Conservation (phyloP, 169 alveolate species). For the Cryptosporidium ubiquitum region DNA sequence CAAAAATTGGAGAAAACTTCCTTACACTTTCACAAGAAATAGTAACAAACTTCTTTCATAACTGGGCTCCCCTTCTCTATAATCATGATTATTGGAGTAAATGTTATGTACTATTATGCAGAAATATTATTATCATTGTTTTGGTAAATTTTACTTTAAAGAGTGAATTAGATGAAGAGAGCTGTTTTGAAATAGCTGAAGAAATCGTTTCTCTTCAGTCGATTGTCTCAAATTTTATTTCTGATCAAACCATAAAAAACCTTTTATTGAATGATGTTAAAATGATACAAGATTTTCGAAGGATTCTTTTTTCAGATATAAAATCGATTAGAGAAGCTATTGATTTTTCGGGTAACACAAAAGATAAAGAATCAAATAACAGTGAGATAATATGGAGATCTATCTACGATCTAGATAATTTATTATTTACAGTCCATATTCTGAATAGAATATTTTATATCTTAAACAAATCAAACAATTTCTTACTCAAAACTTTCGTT, state of each 20-base stretch:
- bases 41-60: conserved; percentile 7
- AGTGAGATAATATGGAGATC: conserved; percentile 9
- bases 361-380: conserved; percentile 1
- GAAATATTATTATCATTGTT: conserved; percentile 35
- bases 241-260: not conserved
- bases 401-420: not conserved
- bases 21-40: conserved; percentile 17
- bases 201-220: conserved; percentile 40
- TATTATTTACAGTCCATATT: conserved; percentile 2
- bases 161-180: conserved; percentile 12
- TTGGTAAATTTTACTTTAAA: conserved; percentile 26
- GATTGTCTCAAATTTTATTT: conserved; percentile 27
- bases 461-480: not conserved
- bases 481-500: not conserved
- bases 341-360: not conserved
- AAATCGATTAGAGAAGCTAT: conserved; percentile 30
- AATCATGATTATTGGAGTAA: conserved; percentile 29
- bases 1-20: not conserved
- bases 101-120: conserved; percentile 27
- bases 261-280: conserved; percentile 12
- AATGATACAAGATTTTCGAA: conserved; percentile 62
- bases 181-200: conserved; percentile 50
- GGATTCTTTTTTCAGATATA: conserved; percentile 61
- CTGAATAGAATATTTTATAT: conserved; percentile 25
- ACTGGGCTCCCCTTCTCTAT: conserved; percentile 31